These are phyloP conservation scores for Aegle marmelos DNA, from an alignment of 345 rosid species.

Conservation along the genomic window DNA sequence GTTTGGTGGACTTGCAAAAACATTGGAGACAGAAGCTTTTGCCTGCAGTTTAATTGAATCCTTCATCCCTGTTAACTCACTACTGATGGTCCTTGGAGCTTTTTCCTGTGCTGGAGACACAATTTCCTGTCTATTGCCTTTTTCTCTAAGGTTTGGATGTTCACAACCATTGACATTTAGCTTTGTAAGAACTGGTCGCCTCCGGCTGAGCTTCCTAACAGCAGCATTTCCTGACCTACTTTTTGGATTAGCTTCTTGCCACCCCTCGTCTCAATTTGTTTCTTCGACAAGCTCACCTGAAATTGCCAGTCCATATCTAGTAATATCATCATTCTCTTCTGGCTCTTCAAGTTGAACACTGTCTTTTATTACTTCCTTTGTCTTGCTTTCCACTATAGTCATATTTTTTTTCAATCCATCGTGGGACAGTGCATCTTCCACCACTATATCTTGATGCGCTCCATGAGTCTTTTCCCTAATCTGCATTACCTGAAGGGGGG, in stretches of 20 bases:
- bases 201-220: constrained; percentile 35
- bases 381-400: too few relatives aligned
- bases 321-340: constrained; percentile 25
- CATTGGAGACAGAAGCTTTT: constrained; percentile 31
- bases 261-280: constrained; percentile 53
- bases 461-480: constrained; percentile 37
- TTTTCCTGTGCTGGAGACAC: constrained; percentile 29
- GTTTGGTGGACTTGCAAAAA: constrained; percentile 29
- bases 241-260: constrained; percentile 66
- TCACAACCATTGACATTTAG: constrained; percentile 34
- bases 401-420: too few relatives aligned
- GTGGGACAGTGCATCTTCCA: constrained; percentile 24
- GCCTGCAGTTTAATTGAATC: constrained; percentile 22
- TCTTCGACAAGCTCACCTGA: constrained; percentile 34
- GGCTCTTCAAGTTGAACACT: constrained; percentile 19
- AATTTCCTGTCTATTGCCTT: constrained; percentile 17
- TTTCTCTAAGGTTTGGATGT: constrained; percentile 26
- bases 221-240: constrained; percentile 38
- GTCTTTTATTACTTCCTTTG: constrained; percentile 17
- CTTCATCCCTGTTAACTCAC: constrained; percentile 26
- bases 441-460: constrained; percentile 27
- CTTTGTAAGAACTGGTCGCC: constrained; percentile 36
- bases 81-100: constrained; percentile 8
- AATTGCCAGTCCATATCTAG: not conserved
- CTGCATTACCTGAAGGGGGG: constrained; percentile 45